Percentiles rank a stretch among this genome's conserved stretches.
These are phyloP conservation scores for Aspergillus thermomutatus DNA, from an alignment of 2,329 filamentous ascomycete genomes.

Conservation along the genomic window DNA sequence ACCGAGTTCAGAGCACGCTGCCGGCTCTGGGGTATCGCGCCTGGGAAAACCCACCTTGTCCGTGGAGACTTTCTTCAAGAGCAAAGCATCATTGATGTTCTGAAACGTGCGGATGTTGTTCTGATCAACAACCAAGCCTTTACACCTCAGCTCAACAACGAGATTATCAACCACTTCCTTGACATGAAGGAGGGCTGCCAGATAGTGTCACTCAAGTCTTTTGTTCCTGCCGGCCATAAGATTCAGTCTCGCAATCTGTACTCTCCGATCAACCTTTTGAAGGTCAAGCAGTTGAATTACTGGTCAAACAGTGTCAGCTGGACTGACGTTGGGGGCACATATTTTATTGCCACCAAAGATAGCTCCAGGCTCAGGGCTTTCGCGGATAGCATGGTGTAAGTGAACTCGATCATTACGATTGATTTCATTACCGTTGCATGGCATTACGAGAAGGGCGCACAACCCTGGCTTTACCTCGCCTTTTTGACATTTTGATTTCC, in stretches of 20 bases:
- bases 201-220: slow-evolving; percentile 88
- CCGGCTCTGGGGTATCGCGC: slow-evolving; percentile 79
- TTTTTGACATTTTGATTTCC: neutral
- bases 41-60: slow-evolving; percentile 76
- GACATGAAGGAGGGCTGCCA: slow-evolving; percentile 88
- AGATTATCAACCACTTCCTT: slow-evolving; percentile 82
- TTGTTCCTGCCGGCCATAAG: slow-evolving; percentile 76
- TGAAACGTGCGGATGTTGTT: slow-evolving; percentile 88
- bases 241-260: slow-evolving; percentile 72
- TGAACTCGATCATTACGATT: neutral
- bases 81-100: slow-evolving; percentile 63
- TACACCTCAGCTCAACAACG: slow-evolving; percentile 79
- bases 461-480: neutral
- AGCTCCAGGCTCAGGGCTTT: slow-evolving; percentile 52
- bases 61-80: slow-evolving; percentile 81
- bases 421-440: neutral
- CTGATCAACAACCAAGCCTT: slow-evolving; percentile 99
- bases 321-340: slow-evolving; percentile 79
- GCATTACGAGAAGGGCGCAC: neutral
- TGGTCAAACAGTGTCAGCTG: slow-evolving; percentile 76
- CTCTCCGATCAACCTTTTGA: slow-evolving; percentile 75
- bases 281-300: slow-evolving; percentile 70
- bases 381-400: slow-evolving; percentile 35
- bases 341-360: slow-evolving; percentile 84
- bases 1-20: slow-evolving; percentile 82